Conservation (phyloP, 164 flowering plant species). For the Kingdonia uniflora region DNA sequence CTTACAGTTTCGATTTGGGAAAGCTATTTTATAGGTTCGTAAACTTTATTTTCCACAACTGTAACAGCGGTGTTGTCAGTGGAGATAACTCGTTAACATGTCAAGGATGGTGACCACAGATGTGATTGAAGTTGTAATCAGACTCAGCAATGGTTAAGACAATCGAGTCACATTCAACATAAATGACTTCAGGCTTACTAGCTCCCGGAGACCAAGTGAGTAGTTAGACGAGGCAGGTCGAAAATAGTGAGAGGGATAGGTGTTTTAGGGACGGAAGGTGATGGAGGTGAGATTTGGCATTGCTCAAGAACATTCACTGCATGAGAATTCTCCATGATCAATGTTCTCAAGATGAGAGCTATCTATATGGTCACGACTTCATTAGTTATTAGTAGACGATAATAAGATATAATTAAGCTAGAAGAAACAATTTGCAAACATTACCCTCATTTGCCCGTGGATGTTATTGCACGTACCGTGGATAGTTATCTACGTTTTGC, state of each 20-base stretch:
- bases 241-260: constrained; percentile 17
- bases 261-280: constrained; percentile 2
- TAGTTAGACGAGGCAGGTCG: constrained; percentile 13
- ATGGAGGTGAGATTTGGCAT: constrained; percentile 1
- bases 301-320: not conserved
- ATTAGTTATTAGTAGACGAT: no score
- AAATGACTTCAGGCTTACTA: constrained; percentile 17
- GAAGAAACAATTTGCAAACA: no score
- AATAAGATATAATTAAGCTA: no score
- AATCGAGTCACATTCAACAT: constrained; percentile 25
- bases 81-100: constrained; percentile 12
- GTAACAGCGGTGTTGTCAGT: constrained; percentile 18
- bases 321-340: not conserved
- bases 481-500: no score
- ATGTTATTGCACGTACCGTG: no score
- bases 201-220: constrained; percentile 16
- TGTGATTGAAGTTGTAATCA: constrained; percentile 12
- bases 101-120: constrained; percentile 10
- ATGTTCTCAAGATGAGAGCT: no score
- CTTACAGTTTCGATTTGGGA: no score
- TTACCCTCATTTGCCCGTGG: no score
- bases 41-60: no score
- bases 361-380: no score
- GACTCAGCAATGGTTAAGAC: constrained; percentile 21
- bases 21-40: no score